Conservation (phyloP, 225 moss, liverwort and hornwort species). For the Physcomitrium patens region DNA sequence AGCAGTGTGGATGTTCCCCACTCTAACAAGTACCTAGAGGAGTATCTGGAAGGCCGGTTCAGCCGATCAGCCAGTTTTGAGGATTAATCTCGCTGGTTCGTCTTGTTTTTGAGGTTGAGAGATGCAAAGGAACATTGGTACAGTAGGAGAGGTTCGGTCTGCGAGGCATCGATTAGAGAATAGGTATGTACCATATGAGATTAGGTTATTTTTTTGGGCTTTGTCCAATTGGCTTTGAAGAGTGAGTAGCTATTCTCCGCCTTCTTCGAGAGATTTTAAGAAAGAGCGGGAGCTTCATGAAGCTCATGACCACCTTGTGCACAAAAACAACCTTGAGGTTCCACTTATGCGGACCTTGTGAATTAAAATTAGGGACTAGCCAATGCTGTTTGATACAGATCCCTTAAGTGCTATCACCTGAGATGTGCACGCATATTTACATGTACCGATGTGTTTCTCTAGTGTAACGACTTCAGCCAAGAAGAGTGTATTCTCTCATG, state of each 20-base stretch:
- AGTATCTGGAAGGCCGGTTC: slow-evolving; percentile 61
- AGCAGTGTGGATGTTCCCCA: slow-evolving; percentile 50
- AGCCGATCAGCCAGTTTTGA: slow-evolving; percentile 63
- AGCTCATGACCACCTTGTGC: slow-evolving; percentile 35
- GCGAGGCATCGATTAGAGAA: no score
- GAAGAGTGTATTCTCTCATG: no score
- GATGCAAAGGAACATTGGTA: slow-evolving; percentile 1
- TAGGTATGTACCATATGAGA: slow-evolving; percentile 33
- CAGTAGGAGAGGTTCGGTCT: slow-evolving; percentile 4
- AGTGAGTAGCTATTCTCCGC: slow-evolving; percentile 41
- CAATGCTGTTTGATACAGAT: no score
- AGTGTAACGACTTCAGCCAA: no score
- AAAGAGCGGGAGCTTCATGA: slow-evolving; percentile 56
- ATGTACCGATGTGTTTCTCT: no score
- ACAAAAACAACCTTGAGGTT: slow-evolving; percentile 42
- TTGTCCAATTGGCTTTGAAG: no score
- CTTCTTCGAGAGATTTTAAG: slow-evolving; percentile 44
- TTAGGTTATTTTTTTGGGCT: no score
- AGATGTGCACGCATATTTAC: no score
- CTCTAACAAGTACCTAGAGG: slow-evolving; percentile 52
- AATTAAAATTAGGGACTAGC: no score
- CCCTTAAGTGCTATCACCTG: no score
- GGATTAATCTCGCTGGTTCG: slow-evolving; percentile 17
- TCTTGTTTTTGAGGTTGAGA: not conserved
- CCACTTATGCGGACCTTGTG: no score